These are phyloP conservation scores for Epithele typhae DNA, from an alignment of 768 basidiomycete species.

Conservation along the genomic window DNA sequence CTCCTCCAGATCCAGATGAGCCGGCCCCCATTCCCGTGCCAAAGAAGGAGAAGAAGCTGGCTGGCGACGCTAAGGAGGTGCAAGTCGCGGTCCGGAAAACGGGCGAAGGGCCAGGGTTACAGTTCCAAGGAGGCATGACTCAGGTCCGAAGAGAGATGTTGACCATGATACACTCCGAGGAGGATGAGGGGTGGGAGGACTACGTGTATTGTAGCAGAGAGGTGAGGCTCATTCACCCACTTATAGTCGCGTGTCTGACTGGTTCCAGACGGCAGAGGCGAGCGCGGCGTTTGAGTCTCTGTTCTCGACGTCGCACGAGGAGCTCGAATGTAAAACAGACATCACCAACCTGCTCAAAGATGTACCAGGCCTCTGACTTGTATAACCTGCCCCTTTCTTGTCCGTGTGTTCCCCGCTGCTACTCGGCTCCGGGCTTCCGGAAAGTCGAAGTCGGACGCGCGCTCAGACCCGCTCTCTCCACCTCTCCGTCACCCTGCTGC, in stretches of 20 bases:
- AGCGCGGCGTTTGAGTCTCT: constrained; percentile 53
- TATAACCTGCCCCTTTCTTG: not conserved
- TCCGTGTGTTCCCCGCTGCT: not conserved
- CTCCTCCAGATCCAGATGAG: constrained; percentile 79
- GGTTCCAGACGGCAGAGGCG: constrained; percentile 54
- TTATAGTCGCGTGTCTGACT: constrained; percentile 1
- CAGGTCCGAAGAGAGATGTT: constrained; percentile 74
- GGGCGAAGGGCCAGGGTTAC: constrained; percentile 53
- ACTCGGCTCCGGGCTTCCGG: not conserved
- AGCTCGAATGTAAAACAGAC: constrained; percentile 23
- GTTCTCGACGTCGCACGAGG: constrained; percentile 49
- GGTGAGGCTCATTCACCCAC: too few species aligned
- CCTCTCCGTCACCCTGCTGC: not conserved
- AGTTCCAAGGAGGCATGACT: constrained; percentile 64
- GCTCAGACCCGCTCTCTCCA: not conserved
- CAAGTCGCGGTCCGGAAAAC: constrained; percentile 70
- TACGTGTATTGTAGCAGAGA: constrained; percentile 61
- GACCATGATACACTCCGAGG: constrained; percentile 64
- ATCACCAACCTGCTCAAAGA: constrained; percentile 22
- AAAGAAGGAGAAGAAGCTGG: constrained; percentile 57
- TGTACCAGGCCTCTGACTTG: constrained; percentile 18
- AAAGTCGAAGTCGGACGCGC: too few species aligned
- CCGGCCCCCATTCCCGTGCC: constrained; percentile 38
- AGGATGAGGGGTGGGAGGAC: constrained; percentile 73
- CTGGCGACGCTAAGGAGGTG: constrained; percentile 66